Evolutionary conservation across 805 yeast genomes (phyloP).

Genomic region (Candida adriatica): DNA sequence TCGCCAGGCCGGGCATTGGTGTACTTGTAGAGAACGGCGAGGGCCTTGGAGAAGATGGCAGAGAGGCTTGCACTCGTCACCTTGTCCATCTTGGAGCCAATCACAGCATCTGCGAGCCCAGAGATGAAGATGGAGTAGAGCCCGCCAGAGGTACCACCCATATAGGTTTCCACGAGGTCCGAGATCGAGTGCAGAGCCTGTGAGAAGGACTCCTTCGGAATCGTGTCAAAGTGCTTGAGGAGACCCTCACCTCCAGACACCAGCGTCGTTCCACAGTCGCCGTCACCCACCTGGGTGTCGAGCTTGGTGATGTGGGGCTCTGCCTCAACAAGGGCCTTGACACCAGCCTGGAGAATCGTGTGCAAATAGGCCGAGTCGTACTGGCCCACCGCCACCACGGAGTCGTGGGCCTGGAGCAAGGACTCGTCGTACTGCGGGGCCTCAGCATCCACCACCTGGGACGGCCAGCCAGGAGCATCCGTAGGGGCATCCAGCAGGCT

Average conservation of each 20-base stretch:
- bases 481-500: conserved; percentile 64
- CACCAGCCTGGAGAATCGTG: conserved; percentile 38
- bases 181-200: conserved; percentile 65
- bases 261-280: conserved; percentile 93
- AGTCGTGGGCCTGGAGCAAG: conserved; percentile 25
- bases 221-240: conserved; percentile 39
- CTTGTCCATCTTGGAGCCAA: conserved; percentile 24
- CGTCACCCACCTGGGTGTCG: conserved; percentile 91
- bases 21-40: conserved; percentile 71
- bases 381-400: conserved; percentile 29
- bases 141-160: conserved; percentile 99
- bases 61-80: conserved; percentile 31
- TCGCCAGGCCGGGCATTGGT: conserved; percentile 89
- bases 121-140: conserved; percentile 79
- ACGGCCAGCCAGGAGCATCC: conserved; percentile 76
- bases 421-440: conserved; percentile 27
- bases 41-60: conserved; percentile 46
- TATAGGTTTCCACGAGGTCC: conserved; percentile 77
- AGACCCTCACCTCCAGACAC: conserved; percentile 77
- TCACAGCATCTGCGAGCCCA: conserved; percentile 57
- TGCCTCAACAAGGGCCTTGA: conserved; percentile 45
- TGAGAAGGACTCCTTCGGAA: conserved; percentile 36
- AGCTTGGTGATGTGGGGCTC: conserved; percentile 82
- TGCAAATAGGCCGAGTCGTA: conserved; percentile 28
- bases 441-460: conserved; percentile 17